Conservation (phyloP, 2,329 filamentous ascomycete species). For the Fusarium sp. region DNA sequence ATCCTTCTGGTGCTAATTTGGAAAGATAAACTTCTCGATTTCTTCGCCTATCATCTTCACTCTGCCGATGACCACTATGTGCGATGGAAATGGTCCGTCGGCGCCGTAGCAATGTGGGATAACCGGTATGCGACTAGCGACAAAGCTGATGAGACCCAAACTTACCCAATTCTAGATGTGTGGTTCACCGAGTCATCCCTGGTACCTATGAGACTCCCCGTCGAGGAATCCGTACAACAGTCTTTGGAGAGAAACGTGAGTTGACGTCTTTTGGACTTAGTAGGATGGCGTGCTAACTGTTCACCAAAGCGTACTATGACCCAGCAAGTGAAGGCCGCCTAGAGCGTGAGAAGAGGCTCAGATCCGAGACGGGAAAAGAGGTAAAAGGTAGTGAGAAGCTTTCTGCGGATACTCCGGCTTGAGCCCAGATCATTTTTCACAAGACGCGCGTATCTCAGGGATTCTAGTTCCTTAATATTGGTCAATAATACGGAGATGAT, state of each 20-base stretch:
- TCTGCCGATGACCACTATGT: background rate
- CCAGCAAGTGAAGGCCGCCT: slow-evolving; percentile 27
- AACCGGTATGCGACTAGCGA: background rate
- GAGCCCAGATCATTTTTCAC: background rate
- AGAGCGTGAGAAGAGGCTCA: slow-evolving; percentile 19
- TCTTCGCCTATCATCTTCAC: background rate
- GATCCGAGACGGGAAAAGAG: background rate
- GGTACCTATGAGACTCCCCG: slow-evolving; percentile 33
- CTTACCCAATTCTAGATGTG: slow-evolving; percentile 1
- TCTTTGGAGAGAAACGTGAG: slow-evolving; percentile 32
- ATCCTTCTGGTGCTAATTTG: too few relatives aligned
- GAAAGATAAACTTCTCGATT: background rate
- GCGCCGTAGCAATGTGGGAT: background rate
- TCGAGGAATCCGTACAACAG: slow-evolving; percentile 27
- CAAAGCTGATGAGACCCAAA: background rate
- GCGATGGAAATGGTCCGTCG: background rate
- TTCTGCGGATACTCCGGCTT: slow-evolving; percentile 5
- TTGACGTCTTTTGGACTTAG: background rate
- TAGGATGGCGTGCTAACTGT: background rate
- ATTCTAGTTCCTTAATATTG: too few relatives aligned
- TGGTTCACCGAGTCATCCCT: slow-evolving; percentile 33
- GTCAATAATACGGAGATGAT: too few relatives aligned
- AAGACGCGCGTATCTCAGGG: too few relatives aligned
- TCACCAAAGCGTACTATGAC: slow-evolving; percentile 14
- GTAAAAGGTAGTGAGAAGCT: background rate